Base-by-base conservation (phyloP, 306 rosid genomes). In the Lablab purpureus region DNA sequence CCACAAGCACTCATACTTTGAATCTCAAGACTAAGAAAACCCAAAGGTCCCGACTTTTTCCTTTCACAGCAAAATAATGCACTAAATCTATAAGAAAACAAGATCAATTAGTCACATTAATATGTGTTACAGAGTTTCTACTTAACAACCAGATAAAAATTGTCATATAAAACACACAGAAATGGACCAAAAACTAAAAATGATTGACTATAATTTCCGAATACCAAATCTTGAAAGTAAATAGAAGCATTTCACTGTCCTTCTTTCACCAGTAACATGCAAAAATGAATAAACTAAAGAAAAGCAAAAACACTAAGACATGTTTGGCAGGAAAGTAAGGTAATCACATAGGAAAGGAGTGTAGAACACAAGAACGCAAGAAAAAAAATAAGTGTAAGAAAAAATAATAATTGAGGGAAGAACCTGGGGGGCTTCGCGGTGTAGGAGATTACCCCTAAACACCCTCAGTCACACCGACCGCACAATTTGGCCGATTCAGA, bases 1-100 rank as follows among this genome's bases (percentile, higher is more conserved):
- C 58, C 69, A 50, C 71, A 40, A 79, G 67, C 47, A 59, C 45
- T 49, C 89, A 87, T 82, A 10, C 12, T 28, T 46, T 22, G 10
- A 41, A 17, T 67, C 51, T 81, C 75, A 64, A 17, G 46, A 4
- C 46, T 64, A 51, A 67, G 62, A 71, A 76, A 69, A 80, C 79
- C 36, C 32, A 60, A 74, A 73, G 36, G 21, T 43, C 62, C 59
- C 54, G 78, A 62, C 50, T 65, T 64, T 9, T 28, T 55, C 15
- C 37, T 60, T 59, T 73, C 70, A 34, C 52, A 2, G 0, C 71
- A 4, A 34, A 60, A 18, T 14, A 77, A 36, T 46, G 25, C 67
- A 64, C 17, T 14, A 75, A 68, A 9, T 58, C 58, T 21, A 67
- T 69, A 17, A 59, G 36, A 49, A 63, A 63, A 79, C 62, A 28